A percentile compares a stretch with the other conserved stretches of the same genome.
Conservation (phyloP, 805 yeast genomes). For the Torulaspora gathmanii region DNA sequence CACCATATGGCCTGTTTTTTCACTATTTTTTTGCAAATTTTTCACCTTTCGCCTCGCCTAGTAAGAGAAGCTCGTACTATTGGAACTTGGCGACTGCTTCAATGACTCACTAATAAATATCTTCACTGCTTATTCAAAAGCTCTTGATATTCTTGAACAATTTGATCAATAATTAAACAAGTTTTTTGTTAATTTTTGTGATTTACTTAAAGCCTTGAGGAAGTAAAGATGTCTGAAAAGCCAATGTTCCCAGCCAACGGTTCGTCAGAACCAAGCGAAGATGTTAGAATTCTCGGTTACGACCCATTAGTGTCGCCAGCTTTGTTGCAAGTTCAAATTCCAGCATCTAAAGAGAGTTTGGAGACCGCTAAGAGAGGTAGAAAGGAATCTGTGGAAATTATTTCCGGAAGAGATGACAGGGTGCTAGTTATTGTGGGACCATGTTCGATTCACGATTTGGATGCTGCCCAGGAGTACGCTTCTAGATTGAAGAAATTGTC, state of each 20-base stretch:
- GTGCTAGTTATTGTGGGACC: conserved; percentile 90
- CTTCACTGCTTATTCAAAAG: not conserved
- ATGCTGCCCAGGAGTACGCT: conserved; percentile 86
- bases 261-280: conserved; percentile 59
- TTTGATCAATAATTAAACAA: not conserved
- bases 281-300: conserved; percentile 79
- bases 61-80: conserved; percentile 3
- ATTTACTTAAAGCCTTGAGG: not conserved
- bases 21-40: not conserved
- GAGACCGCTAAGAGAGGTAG: conserved; percentile 73
- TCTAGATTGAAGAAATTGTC: conserved; percentile 58
- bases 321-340: conserved; percentile 77
- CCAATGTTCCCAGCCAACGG: conserved; percentile 38
- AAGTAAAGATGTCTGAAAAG: conserved; percentile 14
- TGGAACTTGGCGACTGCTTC: not conserved
- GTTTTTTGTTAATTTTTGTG: not conserved
- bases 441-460: conserved; percentile 91
- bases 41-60: not conserved
- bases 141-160: not conserved
- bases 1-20: conserved; percentile 1
- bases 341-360: conserved; percentile 51
- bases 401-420: conserved; percentile 75
- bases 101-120: conserved; percentile 3
- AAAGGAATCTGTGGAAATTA: conserved; percentile 67
- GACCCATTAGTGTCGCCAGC: conserved; percentile 95